Base-by-base conservation (phyloP, 257 asterid species). In the Nicotiana noctiflora region DNA sequence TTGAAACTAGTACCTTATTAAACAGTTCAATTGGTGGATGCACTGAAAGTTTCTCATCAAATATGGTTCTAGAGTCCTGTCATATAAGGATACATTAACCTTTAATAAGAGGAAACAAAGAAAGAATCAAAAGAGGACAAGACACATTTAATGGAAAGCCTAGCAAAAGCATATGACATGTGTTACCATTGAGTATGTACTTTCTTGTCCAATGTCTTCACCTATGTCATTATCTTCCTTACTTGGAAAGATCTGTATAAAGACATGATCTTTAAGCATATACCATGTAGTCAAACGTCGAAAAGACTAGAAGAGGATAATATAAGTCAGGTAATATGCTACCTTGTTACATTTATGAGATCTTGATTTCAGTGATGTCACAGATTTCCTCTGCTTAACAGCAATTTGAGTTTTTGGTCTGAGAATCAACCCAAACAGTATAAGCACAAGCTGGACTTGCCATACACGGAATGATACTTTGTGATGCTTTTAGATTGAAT, bases 21-120 rank as follows among this genome's bases (percentile, higher is more conserved):
- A 94, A 90, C 76, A 87, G 85, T 80, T 91, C 94, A 23, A 81
- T 77, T 21, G 92, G 94, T 76, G 91, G 91, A 75, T 68, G 84
- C 81, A 76, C 84, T 4, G 70, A 52, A 76, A 77, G 70, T 56
- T 83, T 86, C 79, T 86, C 84, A 77, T 80, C 80, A 27, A 27
- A 80, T 63, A 86, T 56, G 31, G 76, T 76, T 78, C 85, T 82
- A 49, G 75, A 81, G 81, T 86, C 93, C 97, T 91, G 88, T 59
- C 82, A 64, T 5, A 27, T 61, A 60, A 34, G 61, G 56, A 75
- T 60, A 61, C n/a, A 31, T 31, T 19, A 27, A 5, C 4, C 19
- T 40, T 78, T 19, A 23, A 67, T 46, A 55, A 53, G 64, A 32
- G 29, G 46, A 55, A 23, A 59, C 19, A 56, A 75, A 6, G 44